Evolutionary conservation across 2,329 filamentous ascomycete species (phyloP).

Genomic region (Epichloe brachyelytri): DNA sequence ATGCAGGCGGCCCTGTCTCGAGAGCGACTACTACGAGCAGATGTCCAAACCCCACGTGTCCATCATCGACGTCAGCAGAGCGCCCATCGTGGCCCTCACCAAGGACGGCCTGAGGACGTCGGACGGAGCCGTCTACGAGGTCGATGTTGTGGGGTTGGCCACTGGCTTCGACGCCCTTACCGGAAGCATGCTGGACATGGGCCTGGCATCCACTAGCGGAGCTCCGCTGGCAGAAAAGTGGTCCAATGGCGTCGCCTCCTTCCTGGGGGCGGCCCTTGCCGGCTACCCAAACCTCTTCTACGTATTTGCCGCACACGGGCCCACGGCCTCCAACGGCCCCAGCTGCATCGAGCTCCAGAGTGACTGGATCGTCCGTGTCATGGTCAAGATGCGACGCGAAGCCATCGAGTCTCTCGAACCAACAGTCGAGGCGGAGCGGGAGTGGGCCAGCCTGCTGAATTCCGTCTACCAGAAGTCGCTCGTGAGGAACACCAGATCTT

Average conservation of each 20-base stretch:
- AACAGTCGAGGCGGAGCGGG: neutral
- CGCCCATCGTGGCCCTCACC: conserved; percentile 26
- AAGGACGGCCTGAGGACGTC: conserved; percentile 27
- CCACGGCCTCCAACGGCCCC: conserved; percentile 9
- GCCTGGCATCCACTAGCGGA: neutral
- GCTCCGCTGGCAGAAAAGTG: neutral
- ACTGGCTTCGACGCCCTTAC: conserved; percentile 25
- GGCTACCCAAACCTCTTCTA: neutral
- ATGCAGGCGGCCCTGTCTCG: conserved; percentile 34
- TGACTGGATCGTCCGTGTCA: conserved; percentile 1
- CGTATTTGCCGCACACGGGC: conserved; percentile 7
- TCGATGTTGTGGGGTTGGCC: conserved; percentile 31
- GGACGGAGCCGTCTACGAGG: conserved; percentile 28
- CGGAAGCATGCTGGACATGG: neutral
- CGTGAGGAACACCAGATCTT: neutral
- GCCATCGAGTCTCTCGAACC: neutral
- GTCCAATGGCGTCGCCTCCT: neutral
- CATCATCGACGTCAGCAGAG: conserved; percentile 27
- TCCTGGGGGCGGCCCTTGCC: neutral
- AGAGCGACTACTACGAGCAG: conserved; percentile 32
- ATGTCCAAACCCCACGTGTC: conserved; percentile 32
- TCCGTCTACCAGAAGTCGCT: neutral
- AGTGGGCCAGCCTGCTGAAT: neutral
- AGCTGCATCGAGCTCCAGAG: conserved; percentile 7
- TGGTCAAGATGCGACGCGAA: neutral